A percentile compares a stretch with the other conserved stretches of the same genome.
These are phyloP conservation scores for Dactylis glomerata DNA, from an alignment of 176 grass and related monocot species.

Conservation along the genomic window DNA sequence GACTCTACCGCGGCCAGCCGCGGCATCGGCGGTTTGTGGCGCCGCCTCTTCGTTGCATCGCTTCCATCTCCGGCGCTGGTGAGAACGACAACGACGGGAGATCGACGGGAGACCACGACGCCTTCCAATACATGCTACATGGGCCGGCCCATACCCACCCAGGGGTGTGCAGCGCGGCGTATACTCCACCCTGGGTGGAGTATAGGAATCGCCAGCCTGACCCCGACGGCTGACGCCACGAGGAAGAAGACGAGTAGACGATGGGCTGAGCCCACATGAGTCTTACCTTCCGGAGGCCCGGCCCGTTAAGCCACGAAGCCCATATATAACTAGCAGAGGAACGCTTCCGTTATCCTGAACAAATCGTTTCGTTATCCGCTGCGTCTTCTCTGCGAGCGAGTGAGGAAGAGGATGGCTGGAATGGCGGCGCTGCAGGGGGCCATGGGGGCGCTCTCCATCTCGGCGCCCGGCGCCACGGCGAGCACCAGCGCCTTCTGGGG, in stretches of 20 bases:
- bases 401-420: constrained; percentile 31
- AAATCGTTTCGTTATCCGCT: constrained; percentile 12
- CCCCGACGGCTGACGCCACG: not conserved
- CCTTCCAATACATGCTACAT: too few relatives aligned
- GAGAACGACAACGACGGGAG: too few relatives aligned
- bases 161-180: too few relatives aligned
- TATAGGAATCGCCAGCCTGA: too few relatives aligned
- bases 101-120: too few relatives aligned
- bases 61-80: too few relatives aligned
- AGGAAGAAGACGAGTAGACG: not conserved
- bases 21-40: too few relatives aligned
- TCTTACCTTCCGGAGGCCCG: not conserved
- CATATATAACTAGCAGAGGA: not conserved
- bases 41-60: too few relatives aligned
- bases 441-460: constrained; percentile 45
- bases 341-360: not conserved
- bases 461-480: not conserved
- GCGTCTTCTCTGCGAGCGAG: not conserved
- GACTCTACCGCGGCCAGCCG: too few relatives aligned
- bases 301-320: not conserved
- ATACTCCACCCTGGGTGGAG: too few relatives aligned
- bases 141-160: too few relatives aligned
- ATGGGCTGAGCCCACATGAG: not conserved
- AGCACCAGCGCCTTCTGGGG: constrained; percentile 45
- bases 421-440: constrained; percentile 47